Evolutionary conservation across 192 early-diverging fungal genomes (phyloP), one percentile per base, ranked within the genome.

Genomic region (Linnemannia schmuckeri): DNA sequence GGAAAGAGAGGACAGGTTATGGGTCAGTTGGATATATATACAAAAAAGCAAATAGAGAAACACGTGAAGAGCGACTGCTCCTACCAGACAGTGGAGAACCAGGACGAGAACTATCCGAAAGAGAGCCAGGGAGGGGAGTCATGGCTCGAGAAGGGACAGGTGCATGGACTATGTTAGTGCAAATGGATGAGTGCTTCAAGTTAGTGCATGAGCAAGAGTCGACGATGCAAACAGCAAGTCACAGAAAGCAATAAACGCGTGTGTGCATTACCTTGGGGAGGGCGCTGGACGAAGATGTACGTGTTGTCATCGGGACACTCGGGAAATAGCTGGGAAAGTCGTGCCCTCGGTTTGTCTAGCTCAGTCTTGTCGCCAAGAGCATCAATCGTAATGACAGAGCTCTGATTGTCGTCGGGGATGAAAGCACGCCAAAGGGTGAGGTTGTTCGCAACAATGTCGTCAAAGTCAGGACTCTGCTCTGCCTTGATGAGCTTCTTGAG

Each of bases 271-370:
- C 77, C 77, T 79, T 46, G 68, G 6, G 70, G 57, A 49, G 70
- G 77, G 22, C 77, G 70, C 70, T 79, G 77, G 40, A 79, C 77
- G 22, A 79, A n/a, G 75, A 77, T 77, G 46, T 77, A 76, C 18
- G 75, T 69, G 13, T 77, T 68, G n/a, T 68, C 61, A 22, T 77
- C 75, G 12, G 41, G 75, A 55, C 24, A 13, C 24, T 68, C 24
- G 12, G 17, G 61, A 49, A 69, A 77, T 61, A 63, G 12, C 22
- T n/a, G 3, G 55, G 75, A 77, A 46, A 77, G 75, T 13, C 38
- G 12, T 33, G 61, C 30, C 42, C 61, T 68, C n/a, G 75, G 61
- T 6, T 42, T 66, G 37, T 24, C 13, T 30, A 63, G 38, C 24
- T 63, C 27, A 2, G 38, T 66, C 57, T 76, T 68, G 75, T n/a